A percentile compares a stretch with the other conserved stretches of the same genome.
These are phyloP conservation scores for Pseudogymnoascus destructans DNA, from an alignment of 2,329 filamentous ascomycete species.

Conservation along the genomic window DNA sequence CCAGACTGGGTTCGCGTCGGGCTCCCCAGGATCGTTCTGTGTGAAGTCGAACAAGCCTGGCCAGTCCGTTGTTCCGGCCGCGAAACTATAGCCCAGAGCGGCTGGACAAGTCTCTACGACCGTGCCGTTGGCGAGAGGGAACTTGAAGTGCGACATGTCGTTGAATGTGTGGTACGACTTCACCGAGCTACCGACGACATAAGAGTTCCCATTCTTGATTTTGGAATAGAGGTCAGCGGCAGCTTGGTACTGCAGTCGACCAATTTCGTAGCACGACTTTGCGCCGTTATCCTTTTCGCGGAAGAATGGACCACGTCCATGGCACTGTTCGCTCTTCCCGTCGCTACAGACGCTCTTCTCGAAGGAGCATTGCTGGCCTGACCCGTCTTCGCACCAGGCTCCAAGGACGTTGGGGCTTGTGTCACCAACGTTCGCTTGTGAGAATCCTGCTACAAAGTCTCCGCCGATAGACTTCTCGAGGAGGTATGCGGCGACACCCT, in stretches of 20 bases:
- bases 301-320: slow-evolving; percentile 61
- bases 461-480: slow-evolving; percentile 57
- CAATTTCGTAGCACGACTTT: slow-evolving; percentile 64
- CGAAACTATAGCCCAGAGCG: slow-evolving; percentile 82
- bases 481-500: slow-evolving; percentile 77
- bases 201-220: slow-evolving; percentile 22
- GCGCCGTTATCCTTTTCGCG: slow-evolving; percentile 55
- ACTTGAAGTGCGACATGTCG: slow-evolving; percentile 64
- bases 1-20: slow-evolving; percentile 59
- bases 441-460: slow-evolving; percentile 84
- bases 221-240: slow-evolving; percentile 45
- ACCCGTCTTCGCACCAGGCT: slow-evolving; percentile 79
- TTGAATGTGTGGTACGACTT: slow-evolving; percentile 77
- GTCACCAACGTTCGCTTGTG: slow-evolving; percentile 82
- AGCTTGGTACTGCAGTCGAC: slow-evolving; percentile 54
- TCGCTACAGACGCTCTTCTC: slow-evolving; percentile 73
- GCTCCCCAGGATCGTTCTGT: slow-evolving; percentile 65
- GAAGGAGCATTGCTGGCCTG: slow-evolving; percentile 56
- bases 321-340: slow-evolving; percentile 56
- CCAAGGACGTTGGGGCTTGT: slow-evolving; percentile 80
- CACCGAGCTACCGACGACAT: slow-evolving; percentile 51
- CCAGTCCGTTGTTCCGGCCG: slow-evolving; percentile 82
- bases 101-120: slow-evolving; percentile 67
- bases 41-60: slow-evolving; percentile 89
- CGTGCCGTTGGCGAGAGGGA: slow-evolving; percentile 60